Conservation (phyloP, 805 yeast genomes). For the Wickerhamomyces bisporus region DNA sequence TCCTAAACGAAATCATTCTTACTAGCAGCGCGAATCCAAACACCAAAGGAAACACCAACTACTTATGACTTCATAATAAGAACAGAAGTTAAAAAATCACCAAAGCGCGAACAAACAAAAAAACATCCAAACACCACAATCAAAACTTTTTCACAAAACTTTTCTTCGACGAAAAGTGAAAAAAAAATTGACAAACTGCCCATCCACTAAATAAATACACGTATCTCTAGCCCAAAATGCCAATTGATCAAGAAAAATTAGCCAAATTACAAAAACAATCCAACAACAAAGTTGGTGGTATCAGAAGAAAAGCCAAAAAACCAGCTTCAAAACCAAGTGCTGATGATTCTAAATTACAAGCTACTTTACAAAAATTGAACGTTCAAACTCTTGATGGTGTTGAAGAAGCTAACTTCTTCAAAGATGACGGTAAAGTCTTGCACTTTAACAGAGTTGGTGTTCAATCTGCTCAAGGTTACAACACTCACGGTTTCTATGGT, state of each 20-base stretch:
- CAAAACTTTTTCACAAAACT: background rate
- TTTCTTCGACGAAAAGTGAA: slow-evolving; percentile 2
- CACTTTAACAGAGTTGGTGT: slow-evolving; percentile 96
- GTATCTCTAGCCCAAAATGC: slow-evolving; percentile 62
- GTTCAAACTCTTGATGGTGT: slow-evolving; percentile 85
- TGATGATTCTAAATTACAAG: slow-evolving; percentile 89
- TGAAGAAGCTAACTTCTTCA: slow-evolving; percentile 97
- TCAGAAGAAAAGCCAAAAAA: slow-evolving; percentile 92
- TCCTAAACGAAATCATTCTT: background rate
- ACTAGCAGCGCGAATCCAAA: no score
- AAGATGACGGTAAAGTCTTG: slow-evolving; percentile 91
- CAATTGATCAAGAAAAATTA: slow-evolving; percentile 89
- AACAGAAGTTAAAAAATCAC: no score
- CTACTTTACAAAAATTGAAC: slow-evolving; percentile 81
- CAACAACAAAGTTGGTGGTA: slow-evolving; percentile 76
- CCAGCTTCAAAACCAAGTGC: slow-evolving; percentile 57
- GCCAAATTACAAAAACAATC: slow-evolving; percentile 87
- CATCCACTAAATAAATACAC: no score
- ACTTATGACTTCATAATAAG: no score
- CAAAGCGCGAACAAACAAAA: no score
- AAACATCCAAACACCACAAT: slow-evolving; percentile 9
- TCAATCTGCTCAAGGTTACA: slow-evolving; percentile 85
- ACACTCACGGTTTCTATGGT: slow-evolving; percentile 94
- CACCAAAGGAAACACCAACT: no score
- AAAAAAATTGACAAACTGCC: slow-evolving; percentile 5